Percentiles rank a stretch among this genome's conserved stretches.
Conservation (phyloP, 805 yeast species). For the Groenewaldozyma salmanticensis region DNA sequence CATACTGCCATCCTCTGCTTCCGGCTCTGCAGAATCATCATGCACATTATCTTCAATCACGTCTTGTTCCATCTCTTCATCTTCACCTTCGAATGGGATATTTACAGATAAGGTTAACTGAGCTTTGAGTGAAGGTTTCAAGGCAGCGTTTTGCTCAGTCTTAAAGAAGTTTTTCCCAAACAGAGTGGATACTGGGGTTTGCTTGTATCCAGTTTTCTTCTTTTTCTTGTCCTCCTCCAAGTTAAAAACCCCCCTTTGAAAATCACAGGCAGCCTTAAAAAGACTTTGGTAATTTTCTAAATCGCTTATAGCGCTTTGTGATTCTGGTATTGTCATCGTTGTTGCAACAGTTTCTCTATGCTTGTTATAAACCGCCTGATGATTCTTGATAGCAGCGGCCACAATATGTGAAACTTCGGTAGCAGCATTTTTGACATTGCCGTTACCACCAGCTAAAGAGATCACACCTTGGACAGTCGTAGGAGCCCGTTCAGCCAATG, state of each 20-base stretch:
- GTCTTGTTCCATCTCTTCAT: slow-evolving; percentile 3
- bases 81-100: not conserved
- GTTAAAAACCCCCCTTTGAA: no score
- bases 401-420: no score
- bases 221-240: no score
- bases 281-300: no score
- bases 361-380: no score
- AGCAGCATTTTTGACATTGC: not conserved
- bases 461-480: slow-evolving; percentile 35
- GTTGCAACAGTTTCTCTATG: no score
- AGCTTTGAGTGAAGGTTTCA: not conserved
- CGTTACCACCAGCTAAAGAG: slow-evolving; percentile 15
- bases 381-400: no score
- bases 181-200: not conserved
- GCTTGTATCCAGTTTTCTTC: no score
- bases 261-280: no score
- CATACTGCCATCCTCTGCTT: no score
- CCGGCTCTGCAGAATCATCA: slow-evolving; percentile 5
- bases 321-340: no score
- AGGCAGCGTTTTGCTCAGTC: not conserved
- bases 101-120: not conserved
- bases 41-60: slow-evolving; percentile 1
- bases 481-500: slow-evolving; percentile 51
- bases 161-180: not conserved
- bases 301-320: no score